Base-by-base conservation (phyloP, 495 filamentous ascomycete species). In the Pyronema omphalodes region DNA sequence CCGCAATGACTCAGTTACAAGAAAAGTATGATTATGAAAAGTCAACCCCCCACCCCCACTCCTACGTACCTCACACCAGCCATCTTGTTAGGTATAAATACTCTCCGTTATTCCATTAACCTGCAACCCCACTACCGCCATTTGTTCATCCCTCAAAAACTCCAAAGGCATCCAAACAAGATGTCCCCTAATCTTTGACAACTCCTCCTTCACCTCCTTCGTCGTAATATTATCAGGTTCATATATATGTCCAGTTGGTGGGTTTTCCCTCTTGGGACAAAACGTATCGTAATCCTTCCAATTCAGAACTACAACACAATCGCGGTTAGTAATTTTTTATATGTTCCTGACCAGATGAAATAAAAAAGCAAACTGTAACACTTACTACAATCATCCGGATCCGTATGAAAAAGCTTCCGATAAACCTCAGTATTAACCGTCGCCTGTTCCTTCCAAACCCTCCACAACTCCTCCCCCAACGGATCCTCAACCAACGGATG, bases 111-210 rank as follows among this genome's bases (percentile, higher is more conserved):
- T 78, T 14, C 72, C 67, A 67, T 88, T 88, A 55, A 88, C 73
- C 62, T 79, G 73, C 69, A 88, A 60, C 0, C 89, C 91, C 61
- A 76, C 81, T 71, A 95, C 91, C 0, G 88, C 89, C 89, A 95
- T 91, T 58, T 82, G 73, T 0, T 82, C 88, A 58, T 94, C 83
- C 56, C 73, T 70, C 61, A 95, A 67, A 62, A 93, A 96, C 40
- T 89, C 78, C 58, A 95, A 62, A 46, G 87, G 88, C 82, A 94
- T 86, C 89, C 89, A 95, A 0, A 98, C 88, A 29, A 98, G 66
- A 72, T 95, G 91, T 0, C 89, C 91, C 66, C 78, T 82, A 63
- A 95, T 78, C 57, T 76, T 69, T 62, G 86, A 81, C 35, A 98
- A 70, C 67, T 86, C 85, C 62, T 74, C 58, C 18, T 83, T 74